A percentile compares a stretch with the other conserved stretches of the same genome.
phyloP scores from a whole-genome alignment of 208 protist genomes.

The Crithidia acanthocephali region DNA sequence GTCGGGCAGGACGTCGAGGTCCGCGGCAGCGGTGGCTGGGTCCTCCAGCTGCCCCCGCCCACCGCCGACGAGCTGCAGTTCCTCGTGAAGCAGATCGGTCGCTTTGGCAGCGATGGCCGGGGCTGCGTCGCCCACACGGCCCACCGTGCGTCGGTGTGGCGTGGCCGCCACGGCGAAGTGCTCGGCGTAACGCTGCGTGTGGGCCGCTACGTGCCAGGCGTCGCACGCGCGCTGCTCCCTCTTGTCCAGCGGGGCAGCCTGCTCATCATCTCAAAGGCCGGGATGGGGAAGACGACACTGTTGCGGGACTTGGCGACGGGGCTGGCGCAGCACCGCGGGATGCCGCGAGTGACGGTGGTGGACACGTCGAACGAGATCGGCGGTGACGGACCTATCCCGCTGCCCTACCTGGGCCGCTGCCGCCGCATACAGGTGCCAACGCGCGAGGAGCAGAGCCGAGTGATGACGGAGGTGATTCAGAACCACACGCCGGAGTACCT shows the following conservation, averaged over 20 bases:
- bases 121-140: slow-evolving; percentile 72
- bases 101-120: slow-evolving; percentile 80
- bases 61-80: slow-evolving; percentile 52
- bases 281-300: slow-evolving; percentile 94
- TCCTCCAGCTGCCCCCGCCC: slow-evolving; percentile 63
- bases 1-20: slow-evolving; percentile 81
- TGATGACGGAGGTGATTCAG: slow-evolving; percentile 93
- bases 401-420: slow-evolving; percentile 87
- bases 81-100: slow-evolving; percentile 54
- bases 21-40: slow-evolving; percentile 53
- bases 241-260: slow-evolving; percentile 72
- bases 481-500: slow-evolving; percentile 95
- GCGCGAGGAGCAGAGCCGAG: slow-evolving; percentile 60
- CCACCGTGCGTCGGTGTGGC: slow-evolving; percentile 83
- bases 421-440: slow-evolving; percentile 88
- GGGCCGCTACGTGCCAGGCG: slow-evolving; percentile 79
- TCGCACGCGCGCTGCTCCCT: slow-evolving; percentile 58
- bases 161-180: slow-evolving; percentile 66
- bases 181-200: slow-evolving; percentile 90
- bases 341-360: slow-evolving; percentile 85
- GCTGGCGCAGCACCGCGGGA: slow-evolving; percentile 54
- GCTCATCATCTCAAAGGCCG: slow-evolving; percentile 91
- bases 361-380: slow-evolving; percentile 97
- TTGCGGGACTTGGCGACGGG: slow-evolving; percentile 86
- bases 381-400: slow-evolving; percentile 86